Conservation (phyloP, 352 stramenopile species). For the Phytophthora sp. region DNA sequence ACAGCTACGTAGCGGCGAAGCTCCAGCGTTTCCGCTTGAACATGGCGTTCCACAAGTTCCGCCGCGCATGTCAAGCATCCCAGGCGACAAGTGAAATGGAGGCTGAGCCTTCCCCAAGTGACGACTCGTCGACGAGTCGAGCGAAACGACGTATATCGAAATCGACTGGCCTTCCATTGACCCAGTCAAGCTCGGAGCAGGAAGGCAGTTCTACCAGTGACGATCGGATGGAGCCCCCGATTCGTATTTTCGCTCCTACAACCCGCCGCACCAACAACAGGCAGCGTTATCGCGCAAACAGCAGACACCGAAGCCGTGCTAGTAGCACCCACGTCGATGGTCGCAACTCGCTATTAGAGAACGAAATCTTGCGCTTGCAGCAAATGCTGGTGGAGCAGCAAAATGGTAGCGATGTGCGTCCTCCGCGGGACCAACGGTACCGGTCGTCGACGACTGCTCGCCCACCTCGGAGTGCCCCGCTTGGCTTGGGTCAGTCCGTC, state of each 20-base stretch:
- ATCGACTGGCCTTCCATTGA: conserved; percentile 10
- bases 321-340: conserved; percentile 42
- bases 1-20: conserved; percentile 17
- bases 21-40: conserved; percentile 42
- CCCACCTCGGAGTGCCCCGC: conserved; percentile 33
- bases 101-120: conserved; percentile 38
- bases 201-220: conserved; percentile 42
- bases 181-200: conserved; percentile 38
- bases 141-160: conserved; percentile 10
- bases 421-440: conserved; percentile 23
- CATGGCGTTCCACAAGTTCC: conserved; percentile 44
- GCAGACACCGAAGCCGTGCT: conserved; percentile 26
- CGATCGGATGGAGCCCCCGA: conserved; percentile 29
- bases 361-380: conserved; percentile 80
- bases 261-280: conserved; percentile 28
- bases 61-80: conserved; percentile 28
- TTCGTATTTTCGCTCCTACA: conserved; percentile 28
- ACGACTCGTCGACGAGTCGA: conserved; percentile 25
- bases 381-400: conserved; percentile 70
- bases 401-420: conserved; percentile 21
- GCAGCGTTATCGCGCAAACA: conserved; percentile 33
- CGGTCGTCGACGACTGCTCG: conserved; percentile 31
- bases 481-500: conserved; percentile 26
- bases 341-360: conserved; percentile 59
- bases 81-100: conserved; percentile 36